Percentiles rank a stretch among this genome's conserved stretches.
phyloP scores from a whole-genome alignment of 352 stramenopile genomes.

The Phytopythium oedochilum region DNA sequence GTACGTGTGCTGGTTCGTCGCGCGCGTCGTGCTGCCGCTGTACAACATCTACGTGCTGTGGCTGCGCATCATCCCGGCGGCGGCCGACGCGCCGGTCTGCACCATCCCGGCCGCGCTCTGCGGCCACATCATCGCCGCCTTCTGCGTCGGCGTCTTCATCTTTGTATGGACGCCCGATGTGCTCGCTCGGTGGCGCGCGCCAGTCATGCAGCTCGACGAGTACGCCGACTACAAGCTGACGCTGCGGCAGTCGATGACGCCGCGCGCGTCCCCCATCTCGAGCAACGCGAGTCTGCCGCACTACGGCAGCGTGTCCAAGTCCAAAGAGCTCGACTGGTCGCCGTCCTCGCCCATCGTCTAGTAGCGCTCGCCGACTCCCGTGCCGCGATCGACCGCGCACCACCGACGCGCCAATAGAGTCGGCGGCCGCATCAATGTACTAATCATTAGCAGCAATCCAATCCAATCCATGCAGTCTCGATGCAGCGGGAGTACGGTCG shows the following conservation, averaged over 20 bases:
- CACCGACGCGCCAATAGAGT: background rate
- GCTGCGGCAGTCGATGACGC: conserved; percentile 71
- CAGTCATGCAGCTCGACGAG: conserved; percentile 63
- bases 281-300: conserved; percentile 16
- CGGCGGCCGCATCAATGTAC: background rate
- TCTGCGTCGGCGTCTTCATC: conserved; percentile 78
- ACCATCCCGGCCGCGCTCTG: conserved; percentile 61
- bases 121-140: conserved; percentile 74
- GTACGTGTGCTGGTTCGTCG: conserved; percentile 75
- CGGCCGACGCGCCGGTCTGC: conserved; percentile 39
- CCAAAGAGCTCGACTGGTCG: conserved; percentile 23
- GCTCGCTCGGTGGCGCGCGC: conserved; percentile 65
- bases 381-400: background rate
- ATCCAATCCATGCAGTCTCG: background rate
- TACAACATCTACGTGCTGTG: conserved; percentile 82
- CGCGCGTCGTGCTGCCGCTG: conserved; percentile 67
- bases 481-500: background rate
- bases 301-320: conserved; percentile 33
- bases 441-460: no score
- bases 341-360: conserved; percentile 24
- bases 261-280: conserved; percentile 50
- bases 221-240: conserved; percentile 77
- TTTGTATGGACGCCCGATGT: conserved; percentile 83
- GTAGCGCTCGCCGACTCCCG: background rate
- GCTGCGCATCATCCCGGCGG: conserved; percentile 56